Base-by-base conservation (phyloP, 192 early-diverging fungal genomes). In the Funneliformis mosseae region DNA sequence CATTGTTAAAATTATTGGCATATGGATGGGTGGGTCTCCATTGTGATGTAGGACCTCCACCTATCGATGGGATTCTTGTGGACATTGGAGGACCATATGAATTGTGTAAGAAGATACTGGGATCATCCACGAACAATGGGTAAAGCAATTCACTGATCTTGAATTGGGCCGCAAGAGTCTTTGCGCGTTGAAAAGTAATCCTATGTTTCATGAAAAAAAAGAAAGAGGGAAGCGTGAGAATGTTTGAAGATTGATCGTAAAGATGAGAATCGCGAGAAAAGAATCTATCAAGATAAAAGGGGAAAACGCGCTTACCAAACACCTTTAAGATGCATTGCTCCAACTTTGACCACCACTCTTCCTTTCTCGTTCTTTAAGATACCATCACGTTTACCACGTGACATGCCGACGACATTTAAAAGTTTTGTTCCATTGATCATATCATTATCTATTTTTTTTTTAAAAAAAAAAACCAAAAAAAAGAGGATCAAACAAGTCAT, bases 361-460 rank as follows among this genome's bases (percentile, higher is more conserved):
- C 92, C 94, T 85, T 94, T 94, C 83, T 96, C 94, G 82, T 95
- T 94, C 83, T 96, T 96, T 46, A 96, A 87, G 67, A 96, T 95
- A 2, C 93, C 94, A 77, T 96, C 94, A 50, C 94, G 87, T 83
- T 94, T 94, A 68, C 94, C 94, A 33, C 94, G 92, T 69, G 94
- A 93, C 94, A 96, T 95, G 62, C 94, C 94, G 21, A 92, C 92
- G 27, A 96, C 93, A 84, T 96, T 96, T 38, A 96, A 87, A 68
- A 96, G 87, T 83, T 96, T 96, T 18, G 94, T 96, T 43, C 94
- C 93, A 83, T 96, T 95, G 61, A 95, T 92, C 92, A 94, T 94
- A 77, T 94, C 88, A 83, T 95, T 93, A 78, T 95, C 94, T 92
- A 87, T 8, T 33, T 33, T 33, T 33, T 33, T 33, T 33, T 33